A percentile compares a stretch with the other conserved stretches of the same genome.
These are phyloP conservation scores for Cyclocybe cylindracea DNA, from an alignment of 768 basidiomycete genomes.

Conservation along the genomic window DNA sequence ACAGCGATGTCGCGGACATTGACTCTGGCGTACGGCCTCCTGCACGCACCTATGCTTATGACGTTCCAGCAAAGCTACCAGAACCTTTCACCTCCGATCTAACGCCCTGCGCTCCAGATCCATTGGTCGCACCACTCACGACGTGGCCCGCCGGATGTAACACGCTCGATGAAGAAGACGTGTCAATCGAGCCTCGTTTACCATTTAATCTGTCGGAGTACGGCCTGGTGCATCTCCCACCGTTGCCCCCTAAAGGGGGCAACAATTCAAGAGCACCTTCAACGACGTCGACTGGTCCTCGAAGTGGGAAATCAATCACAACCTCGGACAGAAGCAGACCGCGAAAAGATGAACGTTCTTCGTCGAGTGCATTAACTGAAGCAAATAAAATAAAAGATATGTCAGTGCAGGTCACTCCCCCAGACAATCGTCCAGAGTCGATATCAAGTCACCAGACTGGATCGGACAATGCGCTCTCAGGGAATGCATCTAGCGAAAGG, in stretches of 20 bases:
- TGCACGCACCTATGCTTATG: neutral
- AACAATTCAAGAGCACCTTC: constrained; percentile 16
- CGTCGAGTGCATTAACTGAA: constrained; percentile 1
- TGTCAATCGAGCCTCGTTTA: constrained; percentile 2
- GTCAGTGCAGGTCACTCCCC: too few relatives aligned
- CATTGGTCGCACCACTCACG: constrained; percentile 7
- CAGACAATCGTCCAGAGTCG: too few relatives aligned
- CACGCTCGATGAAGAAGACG: constrained; percentile 7
- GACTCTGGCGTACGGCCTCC: too few relatives aligned
- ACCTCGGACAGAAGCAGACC: constrained; percentile 2
- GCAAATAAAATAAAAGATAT: neutral
- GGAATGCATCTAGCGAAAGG: constrained; percentile 6
- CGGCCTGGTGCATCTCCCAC: constrained; percentile 43
- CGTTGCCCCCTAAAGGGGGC: constrained; percentile 23
- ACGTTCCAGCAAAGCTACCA: neutral
- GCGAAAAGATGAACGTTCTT: neutral
- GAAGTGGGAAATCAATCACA: neutral
- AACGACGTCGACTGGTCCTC: constrained; percentile 7
- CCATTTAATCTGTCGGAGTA: constrained; percentile 42
- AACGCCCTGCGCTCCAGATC: neutral
- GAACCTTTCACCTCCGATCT: too few relatives aligned
- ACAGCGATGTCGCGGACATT: neutral
- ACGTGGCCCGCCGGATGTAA: neutral
- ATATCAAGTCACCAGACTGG: neutral
- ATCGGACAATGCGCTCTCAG: neutral